Evolutionary conservation across 768 basidiomycete genomes (phyloP).

Genomic region (Xerocomellus amylosporus): DNA sequence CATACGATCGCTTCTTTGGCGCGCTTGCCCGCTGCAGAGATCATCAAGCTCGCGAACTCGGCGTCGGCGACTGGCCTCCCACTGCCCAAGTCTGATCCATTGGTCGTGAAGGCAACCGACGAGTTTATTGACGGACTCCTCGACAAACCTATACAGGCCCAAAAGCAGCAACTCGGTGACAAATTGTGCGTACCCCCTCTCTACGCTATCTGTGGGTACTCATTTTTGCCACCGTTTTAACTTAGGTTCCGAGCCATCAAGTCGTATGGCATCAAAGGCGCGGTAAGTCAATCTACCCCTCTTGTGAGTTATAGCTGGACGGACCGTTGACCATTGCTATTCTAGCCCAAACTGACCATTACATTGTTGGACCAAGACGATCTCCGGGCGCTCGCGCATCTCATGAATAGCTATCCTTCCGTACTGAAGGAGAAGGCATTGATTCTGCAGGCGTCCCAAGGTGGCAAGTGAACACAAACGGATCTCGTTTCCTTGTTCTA

Average conservation of each 20-base stretch:
- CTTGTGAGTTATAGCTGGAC: not conserved
- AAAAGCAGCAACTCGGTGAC: constrained; percentile 81
- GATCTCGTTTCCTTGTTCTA: not conserved
- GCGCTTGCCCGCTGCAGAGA: constrained; percentile 69
- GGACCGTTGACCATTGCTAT: constrained; percentile 1
- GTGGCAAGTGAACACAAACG: constrained; percentile 21
- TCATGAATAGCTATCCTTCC: constrained; percentile 83
- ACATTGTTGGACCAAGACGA: constrained; percentile 82
- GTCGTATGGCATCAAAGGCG: constrained; percentile 76
- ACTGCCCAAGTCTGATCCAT: constrained; percentile 66
- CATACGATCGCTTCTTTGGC: constrained; percentile 73
- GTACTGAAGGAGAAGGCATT: constrained; percentile 77
- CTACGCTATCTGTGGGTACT: constrained; percentile 15
- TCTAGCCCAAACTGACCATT: constrained; percentile 81
- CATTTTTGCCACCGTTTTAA: constrained; percentile 18
- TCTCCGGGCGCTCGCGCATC: constrained; percentile 74
- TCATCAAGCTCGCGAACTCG: constrained; percentile 61
- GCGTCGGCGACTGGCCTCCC: constrained; percentile 48
- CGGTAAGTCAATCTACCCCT: constrained; percentile 44
- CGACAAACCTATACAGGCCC: constrained; percentile 51
- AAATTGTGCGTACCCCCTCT: constrained; percentile 54
- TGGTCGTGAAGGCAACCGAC: constrained; percentile 67
- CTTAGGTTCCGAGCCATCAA: constrained; percentile 60
- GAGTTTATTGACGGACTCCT: constrained; percentile 64
- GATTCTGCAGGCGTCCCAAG: constrained; percentile 27